A percentile compares a stretch with the other conserved stretches of the same genome.
phyloP scores from a whole-genome alignment of 345 rosid genomes.

The Murraya koenigii region DNA sequence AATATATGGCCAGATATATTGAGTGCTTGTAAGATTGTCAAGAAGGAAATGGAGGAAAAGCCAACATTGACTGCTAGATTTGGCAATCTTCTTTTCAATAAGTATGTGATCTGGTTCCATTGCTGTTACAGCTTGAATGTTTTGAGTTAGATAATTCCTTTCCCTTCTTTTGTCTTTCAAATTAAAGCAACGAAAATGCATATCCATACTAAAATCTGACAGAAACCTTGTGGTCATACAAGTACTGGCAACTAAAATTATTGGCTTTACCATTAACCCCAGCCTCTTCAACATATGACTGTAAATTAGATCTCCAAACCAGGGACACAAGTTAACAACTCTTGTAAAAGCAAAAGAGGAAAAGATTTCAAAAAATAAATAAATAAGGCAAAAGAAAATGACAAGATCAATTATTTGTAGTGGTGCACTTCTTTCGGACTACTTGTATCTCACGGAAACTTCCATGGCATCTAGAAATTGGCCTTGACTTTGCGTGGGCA shows the following conservation, averaged over 20 bases:
- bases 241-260: no score
- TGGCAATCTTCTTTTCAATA: conserved; percentile 22
- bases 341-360: background rate
- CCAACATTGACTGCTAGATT: no score
- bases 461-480: background rate
- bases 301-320: background rate
- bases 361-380: background rate
- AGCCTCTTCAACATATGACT: background rate
- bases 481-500: background rate
- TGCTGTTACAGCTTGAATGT: background rate
- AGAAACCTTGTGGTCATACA: no score
- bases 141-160: background rate
- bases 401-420: background rate
- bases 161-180: no score
- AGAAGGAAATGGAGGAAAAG: no score
- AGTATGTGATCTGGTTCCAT: conserved; percentile 33
- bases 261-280: no score
- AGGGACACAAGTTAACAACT: background rate
- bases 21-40: background rate
- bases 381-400: background rate
- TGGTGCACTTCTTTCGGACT: background rate
- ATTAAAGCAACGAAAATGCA: no score
- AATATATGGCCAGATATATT: conserved; percentile 44
- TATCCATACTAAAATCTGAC: no score
- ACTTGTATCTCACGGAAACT: background rate